Conservation (phyloP, 208 protist genomes). For the Crithidia fasciculata region DNA sequence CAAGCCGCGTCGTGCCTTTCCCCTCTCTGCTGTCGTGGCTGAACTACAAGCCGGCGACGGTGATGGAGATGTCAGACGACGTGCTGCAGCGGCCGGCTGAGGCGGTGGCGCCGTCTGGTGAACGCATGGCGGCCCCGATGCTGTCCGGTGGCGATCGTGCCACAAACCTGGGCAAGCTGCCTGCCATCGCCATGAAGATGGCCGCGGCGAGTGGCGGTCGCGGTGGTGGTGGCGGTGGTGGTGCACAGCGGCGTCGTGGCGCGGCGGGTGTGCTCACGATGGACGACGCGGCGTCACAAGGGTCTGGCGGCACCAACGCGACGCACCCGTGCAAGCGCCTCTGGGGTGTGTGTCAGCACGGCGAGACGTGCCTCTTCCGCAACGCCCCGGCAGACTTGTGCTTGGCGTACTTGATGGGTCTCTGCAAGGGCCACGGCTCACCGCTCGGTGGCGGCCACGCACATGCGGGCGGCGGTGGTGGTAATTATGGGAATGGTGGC, state of each 20-base stretch:
- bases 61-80: conserved; percentile 70
- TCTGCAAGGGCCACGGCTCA: conserved; percentile 44
- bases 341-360: conserved; percentile 78
- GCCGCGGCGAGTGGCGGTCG: conserved; percentile 25
- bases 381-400: conserved; percentile 75
- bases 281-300: conserved; percentile 23
- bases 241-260: background rate
- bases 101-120: conserved; percentile 81
- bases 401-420: conserved; percentile 78
- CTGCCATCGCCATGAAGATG: conserved; percentile 72
- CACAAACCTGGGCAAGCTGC: conserved; percentile 56
- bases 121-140: conserved; percentile 56
- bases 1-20: conserved; percentile 80
- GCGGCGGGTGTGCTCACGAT: conserved; percentile 17
- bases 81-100: conserved; percentile 75
- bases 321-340: conserved; percentile 77
- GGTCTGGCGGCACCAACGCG: background rate
- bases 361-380: conserved; percentile 74
- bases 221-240: conserved; percentile 7
- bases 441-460: background rate
- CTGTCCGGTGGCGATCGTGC: conserved; percentile 49
- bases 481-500: conserved; percentile 1
- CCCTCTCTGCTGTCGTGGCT: conserved; percentile 87
- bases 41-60: conserved; percentile 71
- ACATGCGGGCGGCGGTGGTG: conserved; percentile 4